Base-by-base conservation (phyloP, 257 asterid species). In the Solanum dulcamara region DNA sequence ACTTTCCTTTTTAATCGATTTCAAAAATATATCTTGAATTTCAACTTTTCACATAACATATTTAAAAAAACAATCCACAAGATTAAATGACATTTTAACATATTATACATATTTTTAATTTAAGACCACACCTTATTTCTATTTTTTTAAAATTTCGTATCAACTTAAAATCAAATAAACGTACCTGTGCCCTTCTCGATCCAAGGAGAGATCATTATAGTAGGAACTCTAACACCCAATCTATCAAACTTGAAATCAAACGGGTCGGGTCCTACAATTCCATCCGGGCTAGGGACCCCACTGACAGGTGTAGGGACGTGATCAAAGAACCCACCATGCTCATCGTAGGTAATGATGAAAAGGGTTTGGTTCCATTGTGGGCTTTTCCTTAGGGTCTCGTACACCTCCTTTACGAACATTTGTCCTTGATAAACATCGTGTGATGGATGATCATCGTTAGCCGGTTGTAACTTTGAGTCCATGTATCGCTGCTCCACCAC, bases 401-500 rank as follows among this genome's bases (percentile, higher is more conserved):
- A 96, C 87, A 96, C 98, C 89, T 94, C 99, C 94, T 94, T 96
- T 59, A 96, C 96, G 1, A 96, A 89, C 95, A 90, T 89, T 86
- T 94, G 99, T 10, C 99, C 98, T 77, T 92, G 91, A 26, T 93
- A 86, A 67, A 94, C 98, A 85, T 96, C 99, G 71, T 94, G 99
- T 6, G 98, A 96, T 0, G 99, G 98, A 12, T 94, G 99, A 59
- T 96, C 98, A 84, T 96, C 99, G 71, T 91, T 96, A 2, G 94
- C 99, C 0, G 98, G 98, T 87, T 87, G 91, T 84, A 80, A 0
- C 84, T 87, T 90, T 1, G 97, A 74, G 86, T 96, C 99, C 87
- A 86, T 55, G 94, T 93, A 96, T 62, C 97, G 85, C 92, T 94
- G 99, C 93, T 96, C 99, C 86, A 96, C 92, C 91, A 94, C 99